Evolutionary conservation across 1,284 basidiomycete genomes (phyloP), one percentile per base, ranked within the genome.

Genomic region (Cronartium quercuum): DNA sequence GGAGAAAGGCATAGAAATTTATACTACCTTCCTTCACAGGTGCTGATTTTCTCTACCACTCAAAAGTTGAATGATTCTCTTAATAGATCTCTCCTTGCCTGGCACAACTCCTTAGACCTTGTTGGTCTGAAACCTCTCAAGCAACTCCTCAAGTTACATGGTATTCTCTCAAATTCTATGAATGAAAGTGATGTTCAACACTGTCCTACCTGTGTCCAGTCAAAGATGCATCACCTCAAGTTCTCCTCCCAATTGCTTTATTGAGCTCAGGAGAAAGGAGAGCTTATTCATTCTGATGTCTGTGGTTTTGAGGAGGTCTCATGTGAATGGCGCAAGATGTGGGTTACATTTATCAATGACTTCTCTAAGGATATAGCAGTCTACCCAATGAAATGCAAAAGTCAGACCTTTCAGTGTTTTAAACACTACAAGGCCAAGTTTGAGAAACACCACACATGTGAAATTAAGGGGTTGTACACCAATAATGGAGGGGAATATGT

Each of bases 401-500:
- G 44, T 29, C 7, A 67, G 1, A 12, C 37, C 1, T 67, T 67
- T 37, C 6, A 6, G 3, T 75, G 82, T 6, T 82, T 84, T 75
- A 78, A 79, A 66, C 42, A 73, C 3, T 84, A 80, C 77, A 79
- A 82, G 51, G 78, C 81, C 0, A 71, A 75, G 66, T 76, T 77
- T 6, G 78, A 82, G 66, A 78, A 76, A n/a, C 63, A 76, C 29
- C 77, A 77, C 10, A 78, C 77, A 0, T 7, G 21, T 18, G 77
- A 69, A 51, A 80, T 85, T 68, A 82, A 80, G 60, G 82, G 75
- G 4, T 34, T 82, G 3, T 75, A 80, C 1, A 76, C 78, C 76
- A 81, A 85, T 78, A 80, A 81, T 35, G 82, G 82, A 24, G 79
- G 79, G 2, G 79, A 83, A 78, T 81, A 79, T 74, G 61, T 75